phyloP scores from a whole-genome alignment of 2,329 filamentous ascomycete genomes.

The Pseudogymnoascus sp. region DNA sequence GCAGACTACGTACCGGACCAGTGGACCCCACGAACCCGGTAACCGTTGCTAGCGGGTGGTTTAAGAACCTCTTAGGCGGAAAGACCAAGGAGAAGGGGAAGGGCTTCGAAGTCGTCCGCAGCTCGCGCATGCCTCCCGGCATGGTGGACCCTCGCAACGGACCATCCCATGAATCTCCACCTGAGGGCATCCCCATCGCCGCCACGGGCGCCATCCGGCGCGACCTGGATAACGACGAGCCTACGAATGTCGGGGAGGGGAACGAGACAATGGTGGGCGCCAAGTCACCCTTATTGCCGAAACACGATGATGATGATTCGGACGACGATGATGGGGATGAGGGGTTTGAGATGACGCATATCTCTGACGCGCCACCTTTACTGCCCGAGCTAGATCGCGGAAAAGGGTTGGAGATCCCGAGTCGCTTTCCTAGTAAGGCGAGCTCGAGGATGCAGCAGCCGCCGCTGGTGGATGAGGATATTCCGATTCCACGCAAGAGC shows the following conservation, averaged over 20 bases:
- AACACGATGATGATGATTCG: neutral
- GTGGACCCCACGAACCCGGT: slow-evolving; percentile 90
- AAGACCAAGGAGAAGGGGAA: slow-evolving; percentile 94
- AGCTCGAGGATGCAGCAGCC: slow-evolving; percentile 33
- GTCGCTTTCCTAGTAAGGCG: slow-evolving; percentile 52
- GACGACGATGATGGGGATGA: slow-evolving; percentile 33
- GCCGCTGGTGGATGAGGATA: slow-evolving; percentile 75
- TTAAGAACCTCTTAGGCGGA: slow-evolving; percentile 68
- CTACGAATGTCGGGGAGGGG: slow-evolving; percentile 33
- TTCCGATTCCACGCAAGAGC: slow-evolving; percentile 78
- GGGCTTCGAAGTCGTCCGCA: slow-evolving; percentile 93
- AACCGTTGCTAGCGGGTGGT: slow-evolving; percentile 82
- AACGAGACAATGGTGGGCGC: slow-evolving; percentile 8
- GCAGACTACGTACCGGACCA: slow-evolving; percentile 86
- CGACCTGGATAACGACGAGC: slow-evolving; percentile 8
- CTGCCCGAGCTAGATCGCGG: slow-evolving; percentile 49
- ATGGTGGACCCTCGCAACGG: slow-evolving; percentile 51
- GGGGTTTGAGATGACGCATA: slow-evolving; percentile 32
- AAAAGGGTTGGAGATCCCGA: slow-evolving; percentile 41
- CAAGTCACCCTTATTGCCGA: neutral
- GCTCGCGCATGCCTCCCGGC: slow-evolving; percentile 73
- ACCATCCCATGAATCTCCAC: slow-evolving; percentile 58
- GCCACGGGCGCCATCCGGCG: slow-evolving; percentile 42
- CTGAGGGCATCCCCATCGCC: slow-evolving; percentile 54
- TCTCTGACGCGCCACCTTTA: slow-evolving; percentile 45